phyloP scores from a whole-genome alignment of 805 yeast genomes.

The Wickerhamiella domercqiae region DNA sequence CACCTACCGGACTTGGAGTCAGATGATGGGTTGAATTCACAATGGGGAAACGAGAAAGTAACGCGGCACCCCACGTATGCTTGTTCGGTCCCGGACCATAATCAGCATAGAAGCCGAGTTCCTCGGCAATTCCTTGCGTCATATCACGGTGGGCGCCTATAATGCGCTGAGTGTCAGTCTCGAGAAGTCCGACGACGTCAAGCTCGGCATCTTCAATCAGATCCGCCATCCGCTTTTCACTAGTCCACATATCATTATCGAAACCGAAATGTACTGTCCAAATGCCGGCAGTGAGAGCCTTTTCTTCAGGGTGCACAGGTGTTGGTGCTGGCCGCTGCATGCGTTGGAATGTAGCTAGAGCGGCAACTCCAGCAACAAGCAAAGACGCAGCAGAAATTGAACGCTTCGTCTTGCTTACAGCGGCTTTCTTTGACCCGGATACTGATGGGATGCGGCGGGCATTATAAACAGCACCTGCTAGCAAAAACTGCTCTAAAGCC shows the following conservation, averaged over 20 bases:
- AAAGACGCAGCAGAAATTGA: slow-evolving; percentile 20
- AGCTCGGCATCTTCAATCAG: slow-evolving; percentile 72
- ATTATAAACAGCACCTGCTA: slow-evolving; percentile 38
- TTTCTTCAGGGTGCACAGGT: slow-evolving; percentile 53
- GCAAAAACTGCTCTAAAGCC: slow-evolving; percentile 35
- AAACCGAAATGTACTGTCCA: slow-evolving; percentile 98
- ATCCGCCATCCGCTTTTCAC: slow-evolving; percentile 78
- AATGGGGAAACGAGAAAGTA: slow-evolving; percentile 88
- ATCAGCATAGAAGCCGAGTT: slow-evolving; percentile 86
- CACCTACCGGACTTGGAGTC: slow-evolving; percentile 94
- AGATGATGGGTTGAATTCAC: slow-evolving; percentile 78
- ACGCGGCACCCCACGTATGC: slow-evolving; percentile 96
- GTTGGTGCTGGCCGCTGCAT: slow-evolving; percentile 40
- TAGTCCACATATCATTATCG: slow-evolving; percentile 97
- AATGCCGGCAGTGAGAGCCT: slow-evolving; percentile 80
- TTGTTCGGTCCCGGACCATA: slow-evolving; percentile 96
- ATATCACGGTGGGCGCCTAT: slow-evolving; percentile 92
- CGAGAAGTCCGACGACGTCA: slow-evolving; percentile 81
- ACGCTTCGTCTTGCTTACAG: slow-evolving; percentile 16
- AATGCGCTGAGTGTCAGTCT: slow-evolving; percentile 84
- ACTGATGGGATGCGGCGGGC: slow-evolving; percentile 7
- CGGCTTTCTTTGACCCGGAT: slow-evolving; percentile 6
- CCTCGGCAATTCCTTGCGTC: slow-evolving; percentile 82
- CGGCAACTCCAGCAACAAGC: slow-evolving; percentile 31
- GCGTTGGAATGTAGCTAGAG: slow-evolving; percentile 40